Base-by-base conservation (phyloP, 176 grass and related monocot genomes). In the Typha latifolia region DNA sequence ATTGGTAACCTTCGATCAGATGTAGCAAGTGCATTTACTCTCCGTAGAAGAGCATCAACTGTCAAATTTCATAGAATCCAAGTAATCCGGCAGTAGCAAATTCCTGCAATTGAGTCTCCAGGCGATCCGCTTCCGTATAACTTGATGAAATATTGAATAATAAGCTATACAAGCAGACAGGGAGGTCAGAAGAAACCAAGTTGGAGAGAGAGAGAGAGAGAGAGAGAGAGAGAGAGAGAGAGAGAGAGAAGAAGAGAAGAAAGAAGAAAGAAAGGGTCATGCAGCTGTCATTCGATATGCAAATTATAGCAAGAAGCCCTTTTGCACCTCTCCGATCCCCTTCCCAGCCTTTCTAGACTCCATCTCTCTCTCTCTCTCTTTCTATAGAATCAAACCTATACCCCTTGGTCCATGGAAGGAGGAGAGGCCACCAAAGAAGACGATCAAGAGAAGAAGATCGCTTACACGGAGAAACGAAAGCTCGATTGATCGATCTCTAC, bases 231-330 rank as follows among this genome's bases (percentile, higher is more conserved):
- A 50, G 50, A 27, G 12, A 59, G 2, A 56, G n/a, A 49, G 80
- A 69, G 49, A 70, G 76, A 78, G 80, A 86, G 59, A n/a, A n/a
- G n/a, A n/a, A 74, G 32, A 70, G 18, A 68, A 50, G 50, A 27
- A 12, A 59, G 2, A 56, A 49, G 80, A 69, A 57, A 70, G 76
- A 78, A 83, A 86, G 61, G 82, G 77, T 85, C 76, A 68, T 43
- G 84, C 70, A 90, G 81, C 76, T 90, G 78, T 79, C 87, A 85
- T 90, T 79, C 78, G 77, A 82, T 83, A 51, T 70, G 85, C 29
- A 71, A 83, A 62, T 10, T 10, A 43, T 43, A 43, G 37, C 37
- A 43, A 43, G 8, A 43, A 43, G 37, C 37, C 37, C 9, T 43
- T 43, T 43, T 43, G 37, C 37, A 10, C 70, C 76, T 66, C 67